Conservation (phyloP, 805 yeast genomes). For the Yarrowia sp. region DNA sequence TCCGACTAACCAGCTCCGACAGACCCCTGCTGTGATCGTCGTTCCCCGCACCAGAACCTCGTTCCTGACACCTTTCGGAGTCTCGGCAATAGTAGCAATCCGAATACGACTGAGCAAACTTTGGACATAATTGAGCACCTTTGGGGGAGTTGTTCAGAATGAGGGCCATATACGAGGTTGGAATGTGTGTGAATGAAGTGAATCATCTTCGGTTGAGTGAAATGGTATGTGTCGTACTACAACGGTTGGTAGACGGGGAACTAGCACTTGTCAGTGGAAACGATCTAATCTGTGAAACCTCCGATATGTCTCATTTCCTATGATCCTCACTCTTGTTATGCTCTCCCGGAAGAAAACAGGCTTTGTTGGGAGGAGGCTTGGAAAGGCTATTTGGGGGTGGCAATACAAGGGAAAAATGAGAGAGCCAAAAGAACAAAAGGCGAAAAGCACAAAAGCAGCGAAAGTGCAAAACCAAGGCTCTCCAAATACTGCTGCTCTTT, state of each 20-base stretch:
- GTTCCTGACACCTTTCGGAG: slow-evolving; percentile 20
- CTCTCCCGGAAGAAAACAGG: neutral
- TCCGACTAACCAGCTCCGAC: no score
- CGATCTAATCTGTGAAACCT: neutral
- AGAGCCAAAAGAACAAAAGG: neutral
- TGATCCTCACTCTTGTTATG: slow-evolving; percentile 2
- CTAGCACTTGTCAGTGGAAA: no score
- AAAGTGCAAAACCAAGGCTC: no score
- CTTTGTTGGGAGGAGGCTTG: neutral
- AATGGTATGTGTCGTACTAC: no score
- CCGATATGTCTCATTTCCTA: slow-evolving; percentile 6
- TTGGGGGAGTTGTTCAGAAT: no score
- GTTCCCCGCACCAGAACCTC: neutral
- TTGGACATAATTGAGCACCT: neutral
- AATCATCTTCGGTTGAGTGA: no score
- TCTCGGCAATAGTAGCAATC: slow-evolving; percentile 15
- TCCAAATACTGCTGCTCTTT: neutral
- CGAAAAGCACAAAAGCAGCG: neutral
- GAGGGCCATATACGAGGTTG: no score
- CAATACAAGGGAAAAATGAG: neutral
- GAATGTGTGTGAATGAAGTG: no score
- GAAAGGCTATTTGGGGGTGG: neutral
- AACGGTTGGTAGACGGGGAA: no score
- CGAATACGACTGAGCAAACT: slow-evolving; percentile 2
- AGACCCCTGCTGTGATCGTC: neutral